Evolutionary conservation across 2,329 filamentous ascomycete genomes (phyloP).

Genomic region (Colletotrichum sp.): DNA sequence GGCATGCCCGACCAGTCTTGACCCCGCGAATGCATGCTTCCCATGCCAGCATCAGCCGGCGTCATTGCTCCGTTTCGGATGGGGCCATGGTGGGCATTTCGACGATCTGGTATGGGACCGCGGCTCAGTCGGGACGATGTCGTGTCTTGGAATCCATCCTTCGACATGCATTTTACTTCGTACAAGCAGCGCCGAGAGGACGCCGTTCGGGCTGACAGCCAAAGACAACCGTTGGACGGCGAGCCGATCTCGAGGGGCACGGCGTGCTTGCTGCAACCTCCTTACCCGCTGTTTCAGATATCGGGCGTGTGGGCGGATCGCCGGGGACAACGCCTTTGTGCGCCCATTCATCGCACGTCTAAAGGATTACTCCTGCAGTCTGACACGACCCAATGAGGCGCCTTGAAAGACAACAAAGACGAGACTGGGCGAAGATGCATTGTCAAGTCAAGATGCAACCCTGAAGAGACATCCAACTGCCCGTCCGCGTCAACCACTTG

Average conservation of each 20-base stretch:
- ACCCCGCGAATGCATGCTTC: background rate
- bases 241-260: constrained; percentile 1
- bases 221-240: background rate
- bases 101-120: background rate
- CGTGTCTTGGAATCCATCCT: background rate
- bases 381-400: background rate
- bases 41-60: background rate
- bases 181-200: background rate
- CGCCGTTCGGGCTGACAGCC: background rate
- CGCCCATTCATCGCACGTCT: background rate
- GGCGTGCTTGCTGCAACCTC: constrained; percentile 8
- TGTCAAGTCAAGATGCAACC: background rate
- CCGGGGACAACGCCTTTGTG: constrained; percentile 2
- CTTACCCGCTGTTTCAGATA: constrained; percentile 21
- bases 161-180: background rate
- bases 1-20: background rate
- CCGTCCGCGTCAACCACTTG: background rate
- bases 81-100: background rate
- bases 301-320: constrained; percentile 12
- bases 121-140: background rate
- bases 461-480: background rate
- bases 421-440: background rate
- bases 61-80: background rate
- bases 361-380: background rate
- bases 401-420: background rate